Percentiles rank a stretch among this genome's conserved stretches.
Conservation (phyloP, 805 yeast species). For the Yarrowia sp. region DNA sequence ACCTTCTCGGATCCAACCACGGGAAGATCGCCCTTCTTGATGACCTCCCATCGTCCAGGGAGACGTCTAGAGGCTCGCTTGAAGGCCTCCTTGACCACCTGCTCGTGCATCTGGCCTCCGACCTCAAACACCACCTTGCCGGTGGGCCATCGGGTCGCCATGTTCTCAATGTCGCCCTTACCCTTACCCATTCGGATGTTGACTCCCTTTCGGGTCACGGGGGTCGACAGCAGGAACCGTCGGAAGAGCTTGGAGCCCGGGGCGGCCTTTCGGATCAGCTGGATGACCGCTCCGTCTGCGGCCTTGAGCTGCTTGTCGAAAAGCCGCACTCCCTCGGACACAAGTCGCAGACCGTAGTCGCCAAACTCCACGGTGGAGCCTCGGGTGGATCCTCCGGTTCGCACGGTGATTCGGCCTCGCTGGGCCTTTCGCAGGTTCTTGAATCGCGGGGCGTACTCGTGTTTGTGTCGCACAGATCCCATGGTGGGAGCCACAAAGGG, state of each 20-base stretch:
- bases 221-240: conserved; percentile 81
- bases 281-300: conserved; percentile 85
- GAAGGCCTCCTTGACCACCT: conserved; percentile 85
- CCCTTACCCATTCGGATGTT: conserved; percentile 99
- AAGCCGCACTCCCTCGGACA: conserved; percentile 85
- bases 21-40: conserved; percentile 66
- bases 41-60: conserved; percentile 91
- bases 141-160: conserved; percentile 96
- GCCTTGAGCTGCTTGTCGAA: conserved; percentile 88
- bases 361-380: conserved; percentile 88
- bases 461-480: conserved; percentile 41
- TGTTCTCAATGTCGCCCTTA: conserved; percentile 95
- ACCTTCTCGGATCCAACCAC: conserved; percentile 74
- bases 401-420: conserved; percentile 92
- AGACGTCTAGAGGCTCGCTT: conserved; percentile 89
- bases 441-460: conserved; percentile 64
- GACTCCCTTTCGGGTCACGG: conserved; percentile 95
- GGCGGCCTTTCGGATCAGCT: conserved; percentile 76
- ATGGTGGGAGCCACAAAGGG: conserved; percentile 6
- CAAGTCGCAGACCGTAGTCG: conserved; percentile 81
- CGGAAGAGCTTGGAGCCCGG: conserved; percentile 73
- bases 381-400: conserved; percentile 91
- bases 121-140: conserved; percentile 93
- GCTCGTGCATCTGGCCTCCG: conserved; percentile 77
- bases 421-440: conserved; percentile 75